phyloP scores from a whole-genome alignment of 495 filamentous ascomycete genomes.

The Lichina pygmaea region DNA sequence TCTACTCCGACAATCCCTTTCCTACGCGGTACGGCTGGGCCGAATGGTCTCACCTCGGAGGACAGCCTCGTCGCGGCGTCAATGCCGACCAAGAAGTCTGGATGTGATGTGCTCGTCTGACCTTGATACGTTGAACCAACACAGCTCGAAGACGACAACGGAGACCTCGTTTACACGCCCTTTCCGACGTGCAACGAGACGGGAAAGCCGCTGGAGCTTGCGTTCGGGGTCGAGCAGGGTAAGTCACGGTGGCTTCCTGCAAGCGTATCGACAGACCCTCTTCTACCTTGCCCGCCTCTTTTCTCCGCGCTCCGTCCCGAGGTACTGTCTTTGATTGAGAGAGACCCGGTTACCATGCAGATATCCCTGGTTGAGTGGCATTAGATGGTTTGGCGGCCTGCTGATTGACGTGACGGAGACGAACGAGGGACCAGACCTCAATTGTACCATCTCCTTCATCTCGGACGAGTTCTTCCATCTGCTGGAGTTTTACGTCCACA shows the following conservation, averaged over 20 bases:
- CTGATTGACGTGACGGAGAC: background rate
- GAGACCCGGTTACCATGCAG: too few relatives aligned
- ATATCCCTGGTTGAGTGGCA: background rate
- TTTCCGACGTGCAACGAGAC: slow-evolving; percentile 89
- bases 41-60: too few relatives aligned
- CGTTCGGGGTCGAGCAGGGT: slow-evolving; percentile 50
- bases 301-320: background rate
- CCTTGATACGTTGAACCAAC: too few relatives aligned
- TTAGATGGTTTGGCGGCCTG: background rate
- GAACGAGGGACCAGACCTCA: slow-evolving; percentile 26
- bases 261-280: too few relatives aligned
- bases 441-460: slow-evolving; percentile 73
- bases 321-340: background rate
- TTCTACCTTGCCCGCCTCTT: background rate
- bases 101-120: too few relatives aligned
- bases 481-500: slow-evolving; percentile 95
- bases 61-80: too few relatives aligned
- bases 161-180: slow-evolving; percentile 79
- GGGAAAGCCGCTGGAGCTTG: slow-evolving; percentile 46
- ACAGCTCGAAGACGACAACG: slow-evolving; percentile 48
- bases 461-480: slow-evolving; percentile 85
- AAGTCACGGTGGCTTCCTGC: background rate
- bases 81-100: too few relatives aligned
- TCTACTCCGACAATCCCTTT: background rate
- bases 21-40: too few relatives aligned